Evolutionary conservation across 2,329 filamentous ascomycete genomes (phyloP).

Genomic region (Coniella lustricola): DNA sequence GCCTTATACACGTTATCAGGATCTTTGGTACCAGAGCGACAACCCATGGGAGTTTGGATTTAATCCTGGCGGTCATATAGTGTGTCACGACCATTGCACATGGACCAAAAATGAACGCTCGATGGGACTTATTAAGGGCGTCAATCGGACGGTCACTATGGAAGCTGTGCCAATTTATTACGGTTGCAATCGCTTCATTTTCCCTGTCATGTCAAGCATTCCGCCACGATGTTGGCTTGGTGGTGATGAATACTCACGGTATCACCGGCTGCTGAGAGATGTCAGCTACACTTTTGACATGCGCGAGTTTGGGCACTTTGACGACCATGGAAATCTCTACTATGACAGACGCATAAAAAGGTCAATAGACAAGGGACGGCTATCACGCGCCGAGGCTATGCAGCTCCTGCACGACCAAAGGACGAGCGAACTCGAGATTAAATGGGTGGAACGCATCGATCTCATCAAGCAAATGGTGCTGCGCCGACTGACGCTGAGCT

Average conservation of each 20-base stretch:
- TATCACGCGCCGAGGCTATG: neutral
- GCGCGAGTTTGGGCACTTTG: neutral
- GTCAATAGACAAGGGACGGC: neutral
- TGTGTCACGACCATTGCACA: too few species aligned
- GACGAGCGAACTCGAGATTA: neutral
- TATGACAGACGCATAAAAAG: neutral
- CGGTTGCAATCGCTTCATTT: conserved; percentile 4
- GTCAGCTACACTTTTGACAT: conserved; percentile 13
- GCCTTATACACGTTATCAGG: neutral
- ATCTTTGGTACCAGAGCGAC: neutral
- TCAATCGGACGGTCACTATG: neutral
- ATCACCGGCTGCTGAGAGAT: conserved; percentile 1
- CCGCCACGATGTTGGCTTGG: accelerated
- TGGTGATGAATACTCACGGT: neutral
- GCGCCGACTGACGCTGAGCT: conserved; percentile 4
- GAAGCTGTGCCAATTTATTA: conserved; percentile 5
- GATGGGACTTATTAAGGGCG: conserved; percentile 8
- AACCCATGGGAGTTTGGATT: neutral
- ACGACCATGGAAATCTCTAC: neutral
- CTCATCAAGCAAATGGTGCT: conserved; percentile 8
- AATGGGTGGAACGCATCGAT: conserved; percentile 7
- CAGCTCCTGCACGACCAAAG: conserved; percentile 1
- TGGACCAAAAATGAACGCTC: too few species aligned
- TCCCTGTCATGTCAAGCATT: too few species aligned
- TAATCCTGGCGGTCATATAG: too few species aligned